A percentile compares a stretch with the other conserved stretches of the same genome.
These are phyloP conservation scores for Populus tremula DNA, from an alignment of 345 rosid genomes.

Conservation along the genomic window DNA sequence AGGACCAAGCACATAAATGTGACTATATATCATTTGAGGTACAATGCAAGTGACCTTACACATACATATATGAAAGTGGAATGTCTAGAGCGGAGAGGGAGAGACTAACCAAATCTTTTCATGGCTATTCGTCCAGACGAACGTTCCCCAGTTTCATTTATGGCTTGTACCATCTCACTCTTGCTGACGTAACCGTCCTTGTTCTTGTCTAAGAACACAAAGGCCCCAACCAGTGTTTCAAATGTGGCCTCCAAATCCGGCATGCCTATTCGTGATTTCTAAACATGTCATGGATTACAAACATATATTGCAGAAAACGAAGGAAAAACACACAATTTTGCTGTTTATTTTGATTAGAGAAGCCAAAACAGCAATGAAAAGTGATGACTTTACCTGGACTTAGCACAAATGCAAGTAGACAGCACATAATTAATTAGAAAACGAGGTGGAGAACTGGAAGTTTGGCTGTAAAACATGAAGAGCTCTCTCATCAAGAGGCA, in stretches of 20 bases:
- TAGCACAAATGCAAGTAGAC: too few relatives aligned
- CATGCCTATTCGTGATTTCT: conserved; percentile 72
- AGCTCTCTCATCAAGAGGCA: too few relatives aligned
- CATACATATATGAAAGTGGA: background rate
- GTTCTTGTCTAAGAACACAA: conserved; percentile 84
- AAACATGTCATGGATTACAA: conserved; percentile 43
- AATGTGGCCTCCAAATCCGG: conserved; percentile 80
- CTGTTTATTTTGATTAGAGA: background rate
- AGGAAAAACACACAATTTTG: background rate
- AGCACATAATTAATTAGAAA: too few relatives aligned
- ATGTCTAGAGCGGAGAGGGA: conserved; percentile 9
- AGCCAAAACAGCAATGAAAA: background rate
- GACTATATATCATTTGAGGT: too few relatives aligned
- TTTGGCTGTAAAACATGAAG: too few relatives aligned
- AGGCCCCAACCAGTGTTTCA: conserved; percentile 77
- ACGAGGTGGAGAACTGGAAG: too few relatives aligned
- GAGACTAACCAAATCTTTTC: conserved; percentile 80
- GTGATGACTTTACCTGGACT: too few relatives aligned
- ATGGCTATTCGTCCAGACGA: conserved; percentile 79
- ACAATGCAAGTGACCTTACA: background rate
- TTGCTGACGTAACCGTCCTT: conserved; percentile 87
- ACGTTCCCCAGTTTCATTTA: conserved; percentile 86
- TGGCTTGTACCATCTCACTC: conserved; percentile 80
- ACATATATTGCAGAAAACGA: background rate
- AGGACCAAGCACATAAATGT: too few relatives aligned